A percentile compares a stretch with the other conserved stretches of the same genome.
These are phyloP conservation scores for Striga asiatica DNA, from an alignment of 257 asterid genomes.

Conservation along the genomic window DNA sequence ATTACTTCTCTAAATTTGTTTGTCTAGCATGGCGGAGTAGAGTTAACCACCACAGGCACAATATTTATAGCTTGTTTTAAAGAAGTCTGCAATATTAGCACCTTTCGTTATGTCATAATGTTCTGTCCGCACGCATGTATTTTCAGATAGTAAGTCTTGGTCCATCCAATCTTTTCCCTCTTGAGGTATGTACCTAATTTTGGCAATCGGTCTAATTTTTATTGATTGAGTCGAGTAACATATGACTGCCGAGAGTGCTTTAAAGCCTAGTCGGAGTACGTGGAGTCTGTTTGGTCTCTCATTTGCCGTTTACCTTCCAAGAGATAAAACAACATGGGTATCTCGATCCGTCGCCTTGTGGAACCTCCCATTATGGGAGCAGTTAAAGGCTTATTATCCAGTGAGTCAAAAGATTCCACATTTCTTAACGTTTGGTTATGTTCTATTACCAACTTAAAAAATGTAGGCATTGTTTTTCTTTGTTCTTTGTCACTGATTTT, in stretches of 20 bases:
- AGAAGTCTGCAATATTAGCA: background rate
- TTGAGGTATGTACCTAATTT: constrained; percentile 11
- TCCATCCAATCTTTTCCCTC: constrained; percentile 10
- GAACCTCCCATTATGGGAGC: constrained; percentile 26
- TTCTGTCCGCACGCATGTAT: background rate
- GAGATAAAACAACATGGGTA: constrained; percentile 54
- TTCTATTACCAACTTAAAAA: too few species aligned
- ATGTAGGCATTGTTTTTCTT: too few species aligned
- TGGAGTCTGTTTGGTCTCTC: constrained; percentile 25
- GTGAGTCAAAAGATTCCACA: constrained; percentile 31
- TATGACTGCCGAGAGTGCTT: constrained; percentile 45
- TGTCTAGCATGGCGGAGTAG: too few species aligned
- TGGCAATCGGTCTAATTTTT: constrained; percentile 51
- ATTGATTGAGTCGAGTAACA: constrained; percentile 44
- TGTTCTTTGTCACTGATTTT: background rate
- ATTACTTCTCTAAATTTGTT: too few species aligned
- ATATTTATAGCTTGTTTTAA: too few species aligned
- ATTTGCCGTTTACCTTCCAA: constrained; percentile 55
- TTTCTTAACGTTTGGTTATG: constrained; percentile 1
- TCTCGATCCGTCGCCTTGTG: constrained; percentile 23
- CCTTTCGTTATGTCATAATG: background rate
- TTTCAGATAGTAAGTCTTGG: constrained; percentile 19
- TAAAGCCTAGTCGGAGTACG: constrained; percentile 38
- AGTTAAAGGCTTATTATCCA: constrained; percentile 31
- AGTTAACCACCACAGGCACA: too few species aligned